Evolutionary conservation across 1,284 basidiomycete species (phyloP).

Genomic region (Ustilago loliicola): DNA sequence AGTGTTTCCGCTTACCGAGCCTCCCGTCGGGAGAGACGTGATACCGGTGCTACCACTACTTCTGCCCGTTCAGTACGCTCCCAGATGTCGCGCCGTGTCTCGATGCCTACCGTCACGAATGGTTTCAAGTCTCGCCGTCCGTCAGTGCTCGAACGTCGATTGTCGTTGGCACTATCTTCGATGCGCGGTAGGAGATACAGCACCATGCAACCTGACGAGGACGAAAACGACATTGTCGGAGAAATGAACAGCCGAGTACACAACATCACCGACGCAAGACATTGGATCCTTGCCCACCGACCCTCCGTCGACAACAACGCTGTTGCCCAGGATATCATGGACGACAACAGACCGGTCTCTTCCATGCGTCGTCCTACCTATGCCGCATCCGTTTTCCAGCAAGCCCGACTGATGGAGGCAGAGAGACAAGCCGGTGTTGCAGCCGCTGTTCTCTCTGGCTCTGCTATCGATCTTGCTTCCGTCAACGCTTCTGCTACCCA

Average conservation of each 20-base stretch:
- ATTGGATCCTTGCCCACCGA: conserved; percentile 20
- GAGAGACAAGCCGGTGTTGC: conserved; percentile 21
- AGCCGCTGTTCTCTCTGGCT: conserved; percentile 3
- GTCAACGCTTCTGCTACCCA: conserved; percentile 4
- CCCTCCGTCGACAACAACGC: background rate
- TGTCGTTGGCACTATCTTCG: conserved; percentile 19
- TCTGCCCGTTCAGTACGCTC: conserved; percentile 20
- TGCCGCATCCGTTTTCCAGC: conserved; percentile 46
- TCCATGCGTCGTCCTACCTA: conserved; percentile 42
- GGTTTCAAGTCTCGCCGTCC: background rate
- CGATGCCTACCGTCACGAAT: conserved; percentile 13
- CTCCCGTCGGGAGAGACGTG: conserved; percentile 5
- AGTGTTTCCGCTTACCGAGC: background rate
- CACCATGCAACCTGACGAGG: conserved; percentile 16
- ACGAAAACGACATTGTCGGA: conserved; percentile 19
- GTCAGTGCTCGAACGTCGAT: background rate
- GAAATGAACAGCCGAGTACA: conserved; percentile 24
- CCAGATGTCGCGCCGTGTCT: conserved; percentile 9
- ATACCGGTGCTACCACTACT: conserved; percentile 15
- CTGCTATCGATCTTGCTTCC: conserved; percentile 7
- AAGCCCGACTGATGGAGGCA: conserved; percentile 37
- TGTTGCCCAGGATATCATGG: conserved; percentile 8
- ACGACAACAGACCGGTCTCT: conserved; percentile 17
- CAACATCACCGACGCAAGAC: conserved; percentile 32
- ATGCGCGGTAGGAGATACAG: conserved; percentile 4